phyloP scores from a whole-genome alignment of 345 rosid species.

The Gossypium sturtianum region DNA sequence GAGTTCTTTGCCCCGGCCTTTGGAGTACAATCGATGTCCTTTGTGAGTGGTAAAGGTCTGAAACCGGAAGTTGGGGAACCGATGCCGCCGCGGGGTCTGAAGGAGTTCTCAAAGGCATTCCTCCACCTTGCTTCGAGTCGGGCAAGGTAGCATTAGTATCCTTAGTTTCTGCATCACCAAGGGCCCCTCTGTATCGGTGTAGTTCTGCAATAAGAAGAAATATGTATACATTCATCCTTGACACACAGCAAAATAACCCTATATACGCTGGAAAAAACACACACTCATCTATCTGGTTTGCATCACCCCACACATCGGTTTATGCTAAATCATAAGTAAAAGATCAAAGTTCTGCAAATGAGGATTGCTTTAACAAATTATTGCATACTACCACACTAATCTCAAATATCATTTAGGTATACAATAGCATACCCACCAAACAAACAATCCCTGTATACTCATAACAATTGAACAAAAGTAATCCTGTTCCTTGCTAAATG shows the following conservation, averaged over 20 bases:
- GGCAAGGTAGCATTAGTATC: constrained; percentile 48
- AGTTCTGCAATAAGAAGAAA: constrained; percentile 48
- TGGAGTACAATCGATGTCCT: constrained; percentile 56
- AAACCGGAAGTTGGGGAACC: constrained; percentile 44
- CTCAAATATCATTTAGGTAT: too few relatives aligned
- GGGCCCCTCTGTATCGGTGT: constrained; percentile 81
- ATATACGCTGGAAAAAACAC: too few relatives aligned
- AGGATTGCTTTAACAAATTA: too few relatives aligned
- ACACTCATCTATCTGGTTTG: too few relatives aligned
- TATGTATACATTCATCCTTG: not conserved
- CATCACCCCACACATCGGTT: too few relatives aligned
- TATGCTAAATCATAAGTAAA: too few relatives aligned
- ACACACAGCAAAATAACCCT: not conserved
- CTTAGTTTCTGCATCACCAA: constrained; percentile 50
- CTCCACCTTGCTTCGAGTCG: constrained; percentile 57
- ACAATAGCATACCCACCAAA: too few relatives aligned
- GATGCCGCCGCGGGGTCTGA: constrained; percentile 39
- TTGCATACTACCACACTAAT: too few relatives aligned
- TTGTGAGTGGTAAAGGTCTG: constrained; percentile 63
- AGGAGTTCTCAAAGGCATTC: constrained; percentile 40
- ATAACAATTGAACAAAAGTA: not conserved
- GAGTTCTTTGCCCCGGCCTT: constrained; percentile 77
- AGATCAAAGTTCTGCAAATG: too few relatives aligned
- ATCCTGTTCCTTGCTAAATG: not conserved
- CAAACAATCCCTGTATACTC: too few relatives aligned